phyloP scores from a whole-genome alignment of 148 eudicot genomes.

The Amaranthus cruentus region DNA sequence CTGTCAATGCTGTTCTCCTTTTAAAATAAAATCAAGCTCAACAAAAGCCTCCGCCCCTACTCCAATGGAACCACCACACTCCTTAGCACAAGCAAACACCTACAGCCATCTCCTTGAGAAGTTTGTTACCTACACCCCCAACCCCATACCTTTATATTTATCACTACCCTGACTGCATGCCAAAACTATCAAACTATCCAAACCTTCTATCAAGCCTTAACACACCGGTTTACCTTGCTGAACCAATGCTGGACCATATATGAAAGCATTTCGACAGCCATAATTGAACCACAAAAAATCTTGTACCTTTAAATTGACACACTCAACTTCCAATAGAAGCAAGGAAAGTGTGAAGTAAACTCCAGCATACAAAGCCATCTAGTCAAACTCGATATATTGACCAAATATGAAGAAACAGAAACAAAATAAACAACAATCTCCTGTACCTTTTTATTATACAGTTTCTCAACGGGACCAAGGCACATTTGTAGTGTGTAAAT shows the following conservation, averaged over 20 bases:
- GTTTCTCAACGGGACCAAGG: no score
- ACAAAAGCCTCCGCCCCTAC: not conserved
- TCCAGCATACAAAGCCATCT: no score
- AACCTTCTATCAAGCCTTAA: not conserved
- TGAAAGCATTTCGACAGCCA: not conserved
- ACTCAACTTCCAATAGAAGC: no score
- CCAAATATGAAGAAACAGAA: no score
- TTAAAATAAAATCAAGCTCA: not conserved
- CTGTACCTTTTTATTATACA: no score
- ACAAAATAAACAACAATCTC: no score
- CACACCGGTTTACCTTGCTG: not conserved
- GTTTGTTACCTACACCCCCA: not conserved
- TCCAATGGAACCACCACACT: not conserved
- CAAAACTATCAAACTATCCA: not conserved
- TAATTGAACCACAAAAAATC: no score
- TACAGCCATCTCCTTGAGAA: not conserved
- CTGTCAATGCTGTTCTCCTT: no score
- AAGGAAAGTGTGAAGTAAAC: no score
- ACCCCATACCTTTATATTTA: not conserved
- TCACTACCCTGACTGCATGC: not conserved
- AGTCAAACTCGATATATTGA: no score
- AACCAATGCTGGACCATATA: not conserved
- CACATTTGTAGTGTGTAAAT: no score
- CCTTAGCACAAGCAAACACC: not conserved
- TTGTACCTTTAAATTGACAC: no score